Conservation (phyloP, 257 asterid species). For the Orobanche coerulescens region DNA sequence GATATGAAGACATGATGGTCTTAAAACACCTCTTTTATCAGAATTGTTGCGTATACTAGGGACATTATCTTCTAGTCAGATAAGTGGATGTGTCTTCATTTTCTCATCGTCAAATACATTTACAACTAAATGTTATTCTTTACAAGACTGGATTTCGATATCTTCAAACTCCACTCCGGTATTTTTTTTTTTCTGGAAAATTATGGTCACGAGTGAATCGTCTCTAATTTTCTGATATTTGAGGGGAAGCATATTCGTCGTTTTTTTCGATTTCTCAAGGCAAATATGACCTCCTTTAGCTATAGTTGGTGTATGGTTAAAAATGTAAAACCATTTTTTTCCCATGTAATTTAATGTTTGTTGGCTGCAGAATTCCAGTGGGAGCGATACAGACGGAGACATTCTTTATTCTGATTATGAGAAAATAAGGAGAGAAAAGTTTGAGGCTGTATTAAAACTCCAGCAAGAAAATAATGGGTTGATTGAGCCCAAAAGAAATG, state of each 20-base stretch:
- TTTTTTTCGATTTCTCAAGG: neutral
- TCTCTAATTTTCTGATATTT: neutral
- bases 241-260: neutral
- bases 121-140: no score
- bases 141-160: neutral
- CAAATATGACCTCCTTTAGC: neutral
- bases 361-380: constrained; percentile 32
- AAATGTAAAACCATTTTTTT: no score
- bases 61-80: no score
- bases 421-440: constrained; percentile 53
- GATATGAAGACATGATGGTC: no score
- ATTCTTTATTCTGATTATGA: constrained; percentile 55
- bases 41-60: no score
- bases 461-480: constrained; percentile 78
- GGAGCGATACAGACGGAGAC: constrained; percentile 30
- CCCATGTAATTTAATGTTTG: neutral
- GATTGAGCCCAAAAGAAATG: constrained; percentile 60
- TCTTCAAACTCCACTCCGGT: neutral
- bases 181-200: neutral
- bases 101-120: no score
- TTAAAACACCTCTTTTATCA: no score
- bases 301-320: neutral
- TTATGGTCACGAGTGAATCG: neutral
- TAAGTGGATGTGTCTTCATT: no score
- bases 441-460: constrained; percentile 51